Base-by-base conservation (phyloP, 1,284 basidiomycete species). In the Puccinia triticina region DNA sequence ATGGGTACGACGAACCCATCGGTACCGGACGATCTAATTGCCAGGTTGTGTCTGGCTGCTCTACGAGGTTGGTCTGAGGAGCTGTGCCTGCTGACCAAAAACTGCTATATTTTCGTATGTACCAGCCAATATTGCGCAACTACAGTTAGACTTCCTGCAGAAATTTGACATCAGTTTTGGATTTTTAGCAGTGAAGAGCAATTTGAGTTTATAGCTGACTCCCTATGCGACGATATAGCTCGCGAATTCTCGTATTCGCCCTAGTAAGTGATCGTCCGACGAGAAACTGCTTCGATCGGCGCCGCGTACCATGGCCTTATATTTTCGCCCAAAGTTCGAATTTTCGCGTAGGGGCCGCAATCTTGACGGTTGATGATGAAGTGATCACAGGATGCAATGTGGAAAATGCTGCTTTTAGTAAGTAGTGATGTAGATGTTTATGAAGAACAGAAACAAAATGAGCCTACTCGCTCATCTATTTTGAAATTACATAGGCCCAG, bases 371-470 rank as follows among this genome's bases (percentile, higher is more conserved):
- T 0, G 90, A 92, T 83, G 94, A 93, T 0, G 88, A 89, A 18
- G 90, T 96, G 57, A 90, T 95, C 83, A 92, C 91, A 78, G 94
- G 95, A 5, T 91, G 92, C 55, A 96, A 96, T 86, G 90, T 96
- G 83, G 95, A 97, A 88, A 96, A 96, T 85, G 94, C 94, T 0
- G 93, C 93, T 0, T 95, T 94, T 86, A 93, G 95, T 93, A 76
- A 74, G 88, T 85, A 26, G 32, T 34, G 16, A 16, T 32, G 12
- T n/a, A n/a, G n/a, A n/a, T 66, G 12, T 66, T 50, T 23, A 29
- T 34, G 12, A 40, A 46, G 21, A 69, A 34, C 66, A 11, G 21
- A 34, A 32, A 34, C 34, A 34, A 74, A 18, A 34, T 26, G 34
- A 23, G 26, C n/a, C n/a, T n/a, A n/a, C n/a, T n/a, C n/a, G n/a